Evolutionary conservation across 176 grass and related monocot genomes (phyloP).

Genomic region (Musa acuminata): DNA sequence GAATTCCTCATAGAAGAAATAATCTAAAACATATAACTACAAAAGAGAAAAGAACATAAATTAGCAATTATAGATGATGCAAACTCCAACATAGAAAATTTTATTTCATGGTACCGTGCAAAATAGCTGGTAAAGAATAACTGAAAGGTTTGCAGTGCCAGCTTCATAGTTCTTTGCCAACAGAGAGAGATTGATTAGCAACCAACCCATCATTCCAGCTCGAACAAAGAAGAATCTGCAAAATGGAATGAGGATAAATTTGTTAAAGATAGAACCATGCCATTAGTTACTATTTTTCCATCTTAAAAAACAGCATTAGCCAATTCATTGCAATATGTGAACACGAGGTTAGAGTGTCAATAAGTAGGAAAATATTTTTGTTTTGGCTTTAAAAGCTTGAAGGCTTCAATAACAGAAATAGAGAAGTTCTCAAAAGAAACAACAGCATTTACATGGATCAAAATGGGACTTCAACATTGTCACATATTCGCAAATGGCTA

Average conservation of each 20-base stretch:
- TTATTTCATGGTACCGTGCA: constrained; percentile 53
- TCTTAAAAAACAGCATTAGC: background rate
- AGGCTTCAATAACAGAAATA: background rate
- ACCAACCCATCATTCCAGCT: constrained; percentile 99
- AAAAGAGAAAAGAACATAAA: constrained; percentile 27
- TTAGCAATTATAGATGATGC: constrained; percentile 12
- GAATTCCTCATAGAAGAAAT: constrained; percentile 92
- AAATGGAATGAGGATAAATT: background rate
- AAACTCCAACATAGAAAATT: constrained; percentile 13
- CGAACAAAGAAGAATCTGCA: constrained; percentile 94
- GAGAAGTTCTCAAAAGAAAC: background rate
- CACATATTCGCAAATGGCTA: background rate
- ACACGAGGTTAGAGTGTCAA: no score
- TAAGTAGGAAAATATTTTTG: no score
- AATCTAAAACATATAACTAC: constrained; percentile 89
- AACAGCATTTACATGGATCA: background rate
- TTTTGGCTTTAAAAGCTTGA: background rate
- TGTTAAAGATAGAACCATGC: background rate
- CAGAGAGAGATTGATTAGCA: constrained; percentile 95
- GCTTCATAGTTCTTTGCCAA: constrained; percentile 68
- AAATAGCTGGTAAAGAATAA: constrained; percentile 86
- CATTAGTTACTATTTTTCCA: background rate
- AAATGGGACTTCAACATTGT: background rate
- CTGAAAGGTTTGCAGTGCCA: constrained; percentile 65
- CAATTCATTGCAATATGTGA: no score